These are phyloP conservation scores for Starmera amethionina DNA, from an alignment of 805 yeast species.

Conservation along the genomic window DNA sequence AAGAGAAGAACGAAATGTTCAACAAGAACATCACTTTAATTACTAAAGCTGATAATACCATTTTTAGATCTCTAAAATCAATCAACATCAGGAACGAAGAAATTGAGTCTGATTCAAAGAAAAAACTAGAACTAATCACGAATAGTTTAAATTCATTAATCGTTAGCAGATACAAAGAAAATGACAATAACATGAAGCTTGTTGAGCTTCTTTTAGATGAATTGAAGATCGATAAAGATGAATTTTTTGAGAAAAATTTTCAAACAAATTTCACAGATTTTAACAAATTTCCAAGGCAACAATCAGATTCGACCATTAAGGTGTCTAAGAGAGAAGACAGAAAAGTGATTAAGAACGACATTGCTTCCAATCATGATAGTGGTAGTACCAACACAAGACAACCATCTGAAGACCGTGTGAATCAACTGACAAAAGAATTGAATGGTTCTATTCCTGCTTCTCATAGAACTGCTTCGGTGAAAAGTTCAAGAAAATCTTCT, in stretches of 20 bases:
- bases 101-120: constrained; percentile 39
- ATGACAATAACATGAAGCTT: constrained; percentile 25
- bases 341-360: constrained; percentile 1
- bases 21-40: constrained; percentile 27
- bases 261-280: not conserved
- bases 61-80: constrained; percentile 39
- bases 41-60: constrained; percentile 36
- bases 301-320: too few species aligned
- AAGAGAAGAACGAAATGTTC: constrained; percentile 25
- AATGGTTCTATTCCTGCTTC: constrained; percentile 11
- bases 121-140: too few species aligned
- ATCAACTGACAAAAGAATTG: constrained; percentile 12
- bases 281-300: too few species aligned
- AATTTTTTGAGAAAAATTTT: constrained; percentile 20
- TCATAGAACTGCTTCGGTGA: not conserved
- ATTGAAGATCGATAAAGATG: constrained; percentile 16
- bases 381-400: not conserved
- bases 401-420: constrained; percentile 11
- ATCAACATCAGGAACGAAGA: constrained; percentile 36
- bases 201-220: constrained; percentile 29
- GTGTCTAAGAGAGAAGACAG: not conserved
- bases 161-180: too few species aligned
- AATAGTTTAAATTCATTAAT: too few species aligned
- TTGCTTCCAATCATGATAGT: not conserved
- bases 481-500: not conserved